Percentiles rank a stretch among this genome's conserved stretches.
phyloP scores from a whole-genome alignment of 352 stramenopile genomes.

The Phytophthora sojae region DNA sequence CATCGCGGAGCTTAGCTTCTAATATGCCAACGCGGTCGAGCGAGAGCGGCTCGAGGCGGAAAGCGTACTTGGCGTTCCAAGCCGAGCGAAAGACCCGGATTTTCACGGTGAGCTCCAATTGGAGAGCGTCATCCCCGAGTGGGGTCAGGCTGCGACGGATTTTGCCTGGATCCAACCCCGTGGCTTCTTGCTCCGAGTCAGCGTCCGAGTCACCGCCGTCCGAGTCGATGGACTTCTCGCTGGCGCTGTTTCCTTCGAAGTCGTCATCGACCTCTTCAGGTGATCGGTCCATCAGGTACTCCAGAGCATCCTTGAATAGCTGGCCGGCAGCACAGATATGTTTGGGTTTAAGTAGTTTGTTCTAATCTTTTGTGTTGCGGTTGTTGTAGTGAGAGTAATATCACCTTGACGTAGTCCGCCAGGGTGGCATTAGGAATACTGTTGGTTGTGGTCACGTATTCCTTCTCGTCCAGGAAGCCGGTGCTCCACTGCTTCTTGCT shows the following conservation, averaged over 20 bases:
- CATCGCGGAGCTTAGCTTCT: neutral
- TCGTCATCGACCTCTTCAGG: neutral
- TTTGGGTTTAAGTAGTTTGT: neutral
- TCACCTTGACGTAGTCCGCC: neutral
- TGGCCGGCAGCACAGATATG: neutral
- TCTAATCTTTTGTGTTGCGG: neutral
- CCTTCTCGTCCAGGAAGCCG: neutral
- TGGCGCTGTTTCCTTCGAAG: neutral
- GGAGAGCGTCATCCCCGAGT: neutral
- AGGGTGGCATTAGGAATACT: neutral
- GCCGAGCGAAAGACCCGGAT: neutral
- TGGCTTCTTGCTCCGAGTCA: neutral
- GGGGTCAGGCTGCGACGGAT: neutral
- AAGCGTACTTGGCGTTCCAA: slow-evolving; percentile 1
- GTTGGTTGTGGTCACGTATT: neutral
- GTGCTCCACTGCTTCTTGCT: neutral
- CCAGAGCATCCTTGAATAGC: slow-evolving; percentile 1
- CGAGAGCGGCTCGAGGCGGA: neutral
- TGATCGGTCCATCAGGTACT: neutral
- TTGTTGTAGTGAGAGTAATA: neutral
- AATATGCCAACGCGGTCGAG: neutral
- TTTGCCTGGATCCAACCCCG: neutral
- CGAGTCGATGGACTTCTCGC: neutral
- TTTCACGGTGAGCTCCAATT: slow-evolving; percentile 3
- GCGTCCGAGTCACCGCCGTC: neutral